These are phyloP conservation scores for Mycena sp. DNA, from an alignment of 1,284 basidiomycete genomes.

Conservation along the genomic window DNA sequence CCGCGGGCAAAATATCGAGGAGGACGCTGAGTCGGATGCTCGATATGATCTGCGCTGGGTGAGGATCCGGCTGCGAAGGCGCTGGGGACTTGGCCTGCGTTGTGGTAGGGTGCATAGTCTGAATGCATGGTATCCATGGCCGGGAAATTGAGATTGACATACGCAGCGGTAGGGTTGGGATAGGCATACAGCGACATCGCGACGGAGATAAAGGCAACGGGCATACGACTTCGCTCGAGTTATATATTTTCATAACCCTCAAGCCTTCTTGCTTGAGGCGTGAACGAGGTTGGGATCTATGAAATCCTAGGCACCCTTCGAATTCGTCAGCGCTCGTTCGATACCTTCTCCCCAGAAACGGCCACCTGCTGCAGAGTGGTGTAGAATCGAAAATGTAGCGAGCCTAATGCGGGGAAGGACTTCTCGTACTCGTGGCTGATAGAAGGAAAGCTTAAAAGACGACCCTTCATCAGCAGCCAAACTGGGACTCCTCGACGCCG, in stretches of 20 bases:
- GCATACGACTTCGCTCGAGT: conserved; percentile 8
- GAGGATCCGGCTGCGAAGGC: conserved; percentile 38
- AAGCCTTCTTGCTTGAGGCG: conserved; percentile 21
- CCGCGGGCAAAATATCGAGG: conserved; percentile 50
- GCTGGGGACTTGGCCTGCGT: conserved; percentile 3
- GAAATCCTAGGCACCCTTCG: conserved; percentile 26
- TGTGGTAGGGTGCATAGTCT: conserved; percentile 11
- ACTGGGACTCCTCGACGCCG: background rate
- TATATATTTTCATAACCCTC: conserved; percentile 26
- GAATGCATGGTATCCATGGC: background rate
- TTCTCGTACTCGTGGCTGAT: conserved; percentile 23
- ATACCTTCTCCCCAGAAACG: conserved; percentile 22
- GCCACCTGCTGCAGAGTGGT: conserved; percentile 3
- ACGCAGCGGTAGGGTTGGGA: background rate
- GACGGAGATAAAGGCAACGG: conserved; percentile 17
- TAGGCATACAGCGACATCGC: conserved; percentile 14
- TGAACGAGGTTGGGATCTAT: conserved; percentile 28
- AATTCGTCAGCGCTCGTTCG: conserved; percentile 10
- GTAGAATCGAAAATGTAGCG: conserved; percentile 21
- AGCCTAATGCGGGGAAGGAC: conserved; percentile 22
- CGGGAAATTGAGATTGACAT: background rate
- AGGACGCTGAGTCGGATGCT: conserved; percentile 53
- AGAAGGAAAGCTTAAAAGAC: conserved; percentile 18
- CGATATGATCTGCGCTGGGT: conserved; percentile 53
- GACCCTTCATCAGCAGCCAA: background rate